A percentile compares a stretch with the other conserved stretches of the same genome.
Conservation (phyloP, 257 asterid genomes). For the Capsicum chinense region DNA sequence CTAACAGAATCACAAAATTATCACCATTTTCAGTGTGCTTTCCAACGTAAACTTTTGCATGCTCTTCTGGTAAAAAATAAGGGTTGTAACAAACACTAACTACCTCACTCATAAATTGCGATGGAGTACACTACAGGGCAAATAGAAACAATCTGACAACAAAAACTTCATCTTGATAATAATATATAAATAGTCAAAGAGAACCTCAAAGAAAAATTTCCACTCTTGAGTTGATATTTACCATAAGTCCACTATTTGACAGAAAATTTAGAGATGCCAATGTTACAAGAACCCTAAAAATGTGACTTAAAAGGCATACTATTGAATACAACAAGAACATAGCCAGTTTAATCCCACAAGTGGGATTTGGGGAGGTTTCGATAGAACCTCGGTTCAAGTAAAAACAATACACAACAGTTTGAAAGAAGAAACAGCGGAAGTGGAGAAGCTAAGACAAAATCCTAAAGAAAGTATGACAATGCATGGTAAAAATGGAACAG, state of each 20-base stretch:
- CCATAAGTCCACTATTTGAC: background rate
- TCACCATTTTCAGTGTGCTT: constrained; percentile 16
- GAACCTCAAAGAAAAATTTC: background rate
- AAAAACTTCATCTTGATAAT: background rate
- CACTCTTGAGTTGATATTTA: background rate
- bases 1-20: background rate
- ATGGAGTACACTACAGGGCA: background rate
- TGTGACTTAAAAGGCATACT: background rate
- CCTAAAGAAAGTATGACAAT: too few species aligned
- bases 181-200: background rate
- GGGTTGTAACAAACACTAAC: background rate
- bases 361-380: too few species aligned
- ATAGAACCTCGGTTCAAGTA: too few species aligned
- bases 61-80: background rate
- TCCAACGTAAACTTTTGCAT: too few species aligned
- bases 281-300: background rate
- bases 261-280: background rate
- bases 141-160: constrained; percentile 6
- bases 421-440: too few species aligned
- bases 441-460: too few species aligned
- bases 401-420: too few species aligned
- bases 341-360: too few species aligned
- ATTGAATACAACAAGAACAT: background rate
- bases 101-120: background rate
- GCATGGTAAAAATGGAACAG: too few species aligned